Base-by-base conservation (phyloP, 306 rosid species). In the Heteromeles arbutifolia region DNA sequence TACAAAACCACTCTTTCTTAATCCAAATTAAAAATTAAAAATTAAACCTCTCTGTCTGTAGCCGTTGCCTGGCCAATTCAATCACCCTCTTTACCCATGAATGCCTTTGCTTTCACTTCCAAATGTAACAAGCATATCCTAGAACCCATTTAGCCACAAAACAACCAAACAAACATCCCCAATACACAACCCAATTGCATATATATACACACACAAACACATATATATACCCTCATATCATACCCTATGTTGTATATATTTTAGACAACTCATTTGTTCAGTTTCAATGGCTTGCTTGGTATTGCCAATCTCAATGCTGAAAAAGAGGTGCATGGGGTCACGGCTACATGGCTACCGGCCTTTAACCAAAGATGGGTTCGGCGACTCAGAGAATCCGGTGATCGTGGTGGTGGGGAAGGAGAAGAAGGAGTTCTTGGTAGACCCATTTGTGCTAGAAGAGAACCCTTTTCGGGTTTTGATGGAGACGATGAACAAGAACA, bases 381-480 rank as follows among this genome's bases (percentile, higher is more conserved):
- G 70, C 4, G 90, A 73, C 19, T 56, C 78, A 11, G 86, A 82
- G 24, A 41, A 59, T 44, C 88, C 78, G 6, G 97, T 94, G 69
- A 88, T 80, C 8, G 97, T 94, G 77, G 90, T 94, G 70, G 97
- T 90, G 8, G 98, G 96, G 43, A 92, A 88, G 83, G 92, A 91
- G 80, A 90, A 77, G 87, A 90, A 84, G 72, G 95, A 88, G 69
- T 94, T 94, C 53, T 50, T 88, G 64, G 98, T 94, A 25, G 98
- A 94, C 25, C 91, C 95, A 67, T 84, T 86, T 31, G 87, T 94
- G 13, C 79, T 94, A n/a, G 85, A 90, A 74, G 93, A 88, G 69
- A 86, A 74, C 53, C 98, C 98, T 0, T 94, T 94, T 64, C 84
- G 87, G 34, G 67, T 83, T 57, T 81, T 94, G 88, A 88, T 92